Conservation (phyloP, 2,329 filamentous ascomycete species). For the Penicillium sp. region DNA sequence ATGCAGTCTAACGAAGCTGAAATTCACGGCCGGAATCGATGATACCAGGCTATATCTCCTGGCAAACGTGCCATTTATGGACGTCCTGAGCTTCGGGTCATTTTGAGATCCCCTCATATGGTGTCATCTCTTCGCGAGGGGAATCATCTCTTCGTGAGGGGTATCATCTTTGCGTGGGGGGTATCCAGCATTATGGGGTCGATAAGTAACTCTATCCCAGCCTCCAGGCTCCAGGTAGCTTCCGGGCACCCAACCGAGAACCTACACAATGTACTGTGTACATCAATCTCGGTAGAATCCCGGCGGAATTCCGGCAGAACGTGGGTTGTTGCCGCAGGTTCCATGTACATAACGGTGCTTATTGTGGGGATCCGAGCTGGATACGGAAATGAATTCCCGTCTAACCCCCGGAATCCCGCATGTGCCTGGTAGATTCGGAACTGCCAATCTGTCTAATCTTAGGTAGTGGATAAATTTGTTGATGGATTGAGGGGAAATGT, state of each 20-base stretch:
- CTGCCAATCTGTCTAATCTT: too few relatives aligned
- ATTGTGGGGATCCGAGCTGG: neutral
- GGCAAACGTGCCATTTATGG: neutral
- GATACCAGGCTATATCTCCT: neutral
- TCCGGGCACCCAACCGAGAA: too few relatives aligned
- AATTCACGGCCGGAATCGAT: neutral
- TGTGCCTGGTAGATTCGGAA: neutral
- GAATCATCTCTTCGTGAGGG: neutral
- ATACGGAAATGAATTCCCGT: constrained; percentile 5
- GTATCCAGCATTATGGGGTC: neutral
- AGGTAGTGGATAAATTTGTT: neutral
- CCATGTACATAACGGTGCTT: too few relatives aligned
- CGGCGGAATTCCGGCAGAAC: too few relatives aligned
- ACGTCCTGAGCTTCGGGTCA: too few relatives aligned
- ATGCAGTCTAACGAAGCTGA: neutral
- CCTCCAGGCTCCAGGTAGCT: too few relatives aligned
- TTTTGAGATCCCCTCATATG: neutral
- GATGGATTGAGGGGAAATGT: neutral
- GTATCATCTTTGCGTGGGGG: neutral
- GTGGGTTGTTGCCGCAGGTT: neutral
- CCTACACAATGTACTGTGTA: too few relatives aligned
- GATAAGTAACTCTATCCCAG: neutral
- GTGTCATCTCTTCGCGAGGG: neutral
- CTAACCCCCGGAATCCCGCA: neutral
- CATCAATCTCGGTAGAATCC: too few relatives aligned